Base-by-base conservation (phyloP, 2,329 filamentous ascomycete species). In the Chlorencoelia australis region DNA sequence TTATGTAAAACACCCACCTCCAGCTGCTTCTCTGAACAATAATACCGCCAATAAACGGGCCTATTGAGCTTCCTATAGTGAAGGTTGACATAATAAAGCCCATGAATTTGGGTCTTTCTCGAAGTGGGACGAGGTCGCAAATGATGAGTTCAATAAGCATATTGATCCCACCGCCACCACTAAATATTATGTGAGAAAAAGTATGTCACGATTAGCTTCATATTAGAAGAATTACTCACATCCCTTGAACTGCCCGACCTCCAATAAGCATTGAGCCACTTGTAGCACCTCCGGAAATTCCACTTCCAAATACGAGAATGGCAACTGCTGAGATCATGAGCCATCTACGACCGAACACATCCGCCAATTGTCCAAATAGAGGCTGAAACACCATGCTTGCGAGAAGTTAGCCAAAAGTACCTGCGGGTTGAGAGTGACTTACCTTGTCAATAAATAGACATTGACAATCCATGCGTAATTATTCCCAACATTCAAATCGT, bases 291-390 rank as follows among this genome's bases (percentile, higher is more conserved):
- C 69, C 73, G 27, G 59, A 63, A 3, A 79, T 57, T 0, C 63
- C 67, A 37, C 69, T 72, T 0, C 73, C 73, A 0, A 75, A 45
- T 0, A 58, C 59, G 40, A 75, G 75, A 1, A 71, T 41, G 8
- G 52, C 56, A 2, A 72, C 59, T 3, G 64, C 52, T 6, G 49
- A 32, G 0, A 71, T 52, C 11, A 58, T 55, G 16, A 61, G 51
- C 32, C 55, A 61, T 15, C 65, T 59, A 2, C 71, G 60, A 3
- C 73, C 71, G 42, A 67, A 74, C n/a, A 74, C 59, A 35, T 73
- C 62, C 10, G 64, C 59, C 1, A 69, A 43, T 43, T 73, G 67
- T 1, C 67, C 68, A 28, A 65, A 42, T 1, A 45, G 35, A 9
- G 43, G 43, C 20, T 42, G 40, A 3, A 43, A 31, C 8, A 17